These are phyloP conservation scores for Aegilops speltoides DNA, from an alignment of 176 grass and related monocot genomes.

Conservation along the genomic window DNA sequence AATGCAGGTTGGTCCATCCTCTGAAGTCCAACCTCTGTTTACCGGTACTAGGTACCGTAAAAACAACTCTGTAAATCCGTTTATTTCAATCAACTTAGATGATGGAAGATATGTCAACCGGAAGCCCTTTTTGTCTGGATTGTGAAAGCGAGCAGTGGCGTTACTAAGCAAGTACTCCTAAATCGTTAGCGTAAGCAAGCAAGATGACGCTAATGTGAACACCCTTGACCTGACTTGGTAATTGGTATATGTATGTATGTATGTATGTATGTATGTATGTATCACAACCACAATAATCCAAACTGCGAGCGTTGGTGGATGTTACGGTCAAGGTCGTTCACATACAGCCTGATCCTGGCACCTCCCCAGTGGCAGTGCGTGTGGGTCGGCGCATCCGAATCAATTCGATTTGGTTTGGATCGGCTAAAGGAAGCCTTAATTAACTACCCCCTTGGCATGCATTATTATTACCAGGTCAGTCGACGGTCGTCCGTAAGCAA, in stretches of 20 bases:
- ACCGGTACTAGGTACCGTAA: too few species aligned
- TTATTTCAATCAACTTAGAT: too few species aligned
- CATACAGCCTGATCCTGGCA: neutral
- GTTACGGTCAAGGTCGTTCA: conserved; percentile 8
- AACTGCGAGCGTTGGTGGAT: neutral
- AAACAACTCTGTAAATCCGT: too few species aligned
- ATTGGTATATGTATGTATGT: too few species aligned
- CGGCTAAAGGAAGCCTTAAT: neutral
- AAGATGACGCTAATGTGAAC: neutral
- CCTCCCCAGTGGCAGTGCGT: neutral
- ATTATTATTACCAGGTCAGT: neutral
- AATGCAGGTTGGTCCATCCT: neutral
- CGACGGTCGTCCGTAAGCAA: neutral
- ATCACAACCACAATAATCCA: neutral
- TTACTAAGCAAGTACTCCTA: neutral
- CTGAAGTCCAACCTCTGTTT: too few species aligned
- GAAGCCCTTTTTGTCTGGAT: neutral
- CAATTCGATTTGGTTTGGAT: neutral
- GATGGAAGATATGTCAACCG: neutral
- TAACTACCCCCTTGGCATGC: neutral
- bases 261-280: too few species aligned
- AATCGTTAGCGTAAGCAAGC: neutral
- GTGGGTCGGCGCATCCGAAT: conserved; percentile 1
- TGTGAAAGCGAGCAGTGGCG: neutral
- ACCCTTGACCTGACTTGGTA: neutral